Evolutionary conservation across 2,329 filamentous ascomycete genomes (phyloP).

Genomic region (Elsinoe ampelina): DNA sequence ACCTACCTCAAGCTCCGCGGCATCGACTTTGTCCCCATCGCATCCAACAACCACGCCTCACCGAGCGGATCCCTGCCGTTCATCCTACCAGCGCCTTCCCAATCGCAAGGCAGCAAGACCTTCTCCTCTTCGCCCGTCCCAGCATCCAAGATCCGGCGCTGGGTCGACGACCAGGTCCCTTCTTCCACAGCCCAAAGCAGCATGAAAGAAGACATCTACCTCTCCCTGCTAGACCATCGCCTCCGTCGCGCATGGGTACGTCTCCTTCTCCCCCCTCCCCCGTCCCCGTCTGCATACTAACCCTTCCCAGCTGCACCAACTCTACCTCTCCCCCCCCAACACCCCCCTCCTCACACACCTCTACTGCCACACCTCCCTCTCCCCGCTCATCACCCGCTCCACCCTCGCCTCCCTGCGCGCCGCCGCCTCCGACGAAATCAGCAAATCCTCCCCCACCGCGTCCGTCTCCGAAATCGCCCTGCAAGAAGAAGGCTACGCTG

Average conservation of each 20-base stretch:
- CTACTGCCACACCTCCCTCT: conserved; percentile 57
- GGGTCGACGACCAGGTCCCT: conserved; percentile 45
- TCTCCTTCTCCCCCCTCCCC: conserved; percentile 15
- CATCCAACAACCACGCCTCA: conserved; percentile 88
- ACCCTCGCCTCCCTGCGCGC: conserved; percentile 57
- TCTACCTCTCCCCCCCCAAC: conserved; percentile 69
- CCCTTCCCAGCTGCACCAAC: conserved; percentile 53
- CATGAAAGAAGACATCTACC: conserved; percentile 61
- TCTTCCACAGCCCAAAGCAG: conserved; percentile 23
- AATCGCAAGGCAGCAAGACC: conserved; percentile 17
- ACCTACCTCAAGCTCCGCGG: conserved; percentile 71
- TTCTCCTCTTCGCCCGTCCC: conserved; percentile 41
- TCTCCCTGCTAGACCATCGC: conserved; percentile 63
- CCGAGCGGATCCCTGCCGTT: conserved; percentile 84
- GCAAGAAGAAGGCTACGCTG: conserved; percentile 51
- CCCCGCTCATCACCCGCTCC: conserved; percentile 52
- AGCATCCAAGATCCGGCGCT: conserved; percentile 59
- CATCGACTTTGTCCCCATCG: conserved; percentile 55
- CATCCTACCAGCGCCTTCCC: conserved; percentile 49
- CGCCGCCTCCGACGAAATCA: conserved; percentile 66
- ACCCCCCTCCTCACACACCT: conserved; percentile 55
- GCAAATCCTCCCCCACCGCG: conserved; percentile 45
- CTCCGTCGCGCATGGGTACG: conserved; percentile 79
- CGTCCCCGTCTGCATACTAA: neutral
- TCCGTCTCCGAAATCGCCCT: conserved; percentile 41